phyloP scores from a whole-genome alignment of 768 basidiomycete genomes.

The Neoboletus brunneissimus region DNA sequence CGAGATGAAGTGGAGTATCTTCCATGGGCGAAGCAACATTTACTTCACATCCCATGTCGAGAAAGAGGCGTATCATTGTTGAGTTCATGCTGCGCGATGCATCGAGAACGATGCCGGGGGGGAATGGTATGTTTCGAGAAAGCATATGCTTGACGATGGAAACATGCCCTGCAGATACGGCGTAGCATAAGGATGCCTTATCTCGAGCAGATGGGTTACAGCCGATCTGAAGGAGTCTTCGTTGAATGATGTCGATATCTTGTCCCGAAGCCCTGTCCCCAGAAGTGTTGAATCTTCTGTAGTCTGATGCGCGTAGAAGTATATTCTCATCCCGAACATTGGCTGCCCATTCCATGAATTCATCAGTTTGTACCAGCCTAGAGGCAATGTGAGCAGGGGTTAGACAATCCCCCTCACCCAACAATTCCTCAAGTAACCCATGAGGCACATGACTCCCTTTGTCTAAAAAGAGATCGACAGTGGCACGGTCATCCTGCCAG shows the following conservation, averaged over 20 bases:
- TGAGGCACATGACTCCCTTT: not conserved
- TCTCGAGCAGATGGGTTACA: not conserved
- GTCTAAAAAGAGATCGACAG: not conserved
- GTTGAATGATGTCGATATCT: not conserved
- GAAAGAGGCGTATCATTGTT: not conserved
- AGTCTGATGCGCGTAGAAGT: not conserved
- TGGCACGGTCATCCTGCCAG: fast-evolving
- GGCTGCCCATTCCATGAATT: conserved; percentile 11
- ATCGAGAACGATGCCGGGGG: conserved; percentile 5
- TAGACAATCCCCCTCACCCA: fast-evolving
- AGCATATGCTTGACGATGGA: conserved; percentile 3
- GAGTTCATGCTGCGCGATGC: not conserved
- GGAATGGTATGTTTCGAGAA: not conserved
- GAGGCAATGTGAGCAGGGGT: not conserved
- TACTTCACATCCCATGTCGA: not conserved
- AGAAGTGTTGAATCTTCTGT: not conserved
- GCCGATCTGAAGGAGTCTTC: conserved; percentile 7
- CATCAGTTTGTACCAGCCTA: not conserved
- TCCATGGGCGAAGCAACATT: not conserved
- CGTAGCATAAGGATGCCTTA: not conserved
- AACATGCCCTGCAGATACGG: conserved; percentile 5
- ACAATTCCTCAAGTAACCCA: not conserved
- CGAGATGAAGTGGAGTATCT: conserved; percentile 5
- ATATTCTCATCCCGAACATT: not conserved
- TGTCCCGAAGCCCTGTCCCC: not conserved